Base-by-base conservation (phyloP, 805 yeast genomes). In the Sugiyamaella boreocaroliniensis region DNA sequence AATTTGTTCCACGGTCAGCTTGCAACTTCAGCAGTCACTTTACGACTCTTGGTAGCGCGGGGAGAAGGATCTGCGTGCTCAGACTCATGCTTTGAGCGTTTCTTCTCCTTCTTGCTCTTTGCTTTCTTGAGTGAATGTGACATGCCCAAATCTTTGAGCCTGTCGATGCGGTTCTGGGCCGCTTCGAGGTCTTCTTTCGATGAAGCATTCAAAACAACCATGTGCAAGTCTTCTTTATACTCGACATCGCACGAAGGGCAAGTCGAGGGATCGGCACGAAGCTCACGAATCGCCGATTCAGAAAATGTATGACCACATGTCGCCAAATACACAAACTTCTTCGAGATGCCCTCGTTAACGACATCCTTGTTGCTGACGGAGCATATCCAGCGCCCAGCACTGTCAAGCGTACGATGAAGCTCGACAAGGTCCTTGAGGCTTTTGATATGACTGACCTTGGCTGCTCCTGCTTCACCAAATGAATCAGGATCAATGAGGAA, bases 361-460 rank as follows among this genome's bases (percentile, higher is more conserved):
- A 77, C 57, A 2, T 59, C 58, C 20, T 68, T 64, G 2, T 68
- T 66, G 0, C 72, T 65, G 2, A 75, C 54, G 0, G 73, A 71
- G 56, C 78, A 75, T 4, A 61, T 62, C 48, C 72, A 61, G 5
- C 51, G 48, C 1, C 57, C 56, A 3, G 50, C 52, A 8, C 64
- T 48, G 54, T 61, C 47, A 49, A 59, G 29, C 12, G 50, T 47
- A n/a, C 73, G 58, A 15, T 70, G 68, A 52, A 69, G 50, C 44
- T 72, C 74, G 2, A 76, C 75, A 2, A 78, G 64, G 58, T 78
- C 81, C 50, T 71, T 72, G 4, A 74, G 42, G 5, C 65, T 58
- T 32, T 54, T 66, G 9, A 78, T 68, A 60, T 77, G 79, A 0
- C 57, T 18, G 19, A 56, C 51, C n/a, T 40, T 37, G 11, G 34